Evolutionary conservation across 192 early-diverging fungal species (phyloP).

Genomic region (Phlyctochytrium bullatum): DNA sequence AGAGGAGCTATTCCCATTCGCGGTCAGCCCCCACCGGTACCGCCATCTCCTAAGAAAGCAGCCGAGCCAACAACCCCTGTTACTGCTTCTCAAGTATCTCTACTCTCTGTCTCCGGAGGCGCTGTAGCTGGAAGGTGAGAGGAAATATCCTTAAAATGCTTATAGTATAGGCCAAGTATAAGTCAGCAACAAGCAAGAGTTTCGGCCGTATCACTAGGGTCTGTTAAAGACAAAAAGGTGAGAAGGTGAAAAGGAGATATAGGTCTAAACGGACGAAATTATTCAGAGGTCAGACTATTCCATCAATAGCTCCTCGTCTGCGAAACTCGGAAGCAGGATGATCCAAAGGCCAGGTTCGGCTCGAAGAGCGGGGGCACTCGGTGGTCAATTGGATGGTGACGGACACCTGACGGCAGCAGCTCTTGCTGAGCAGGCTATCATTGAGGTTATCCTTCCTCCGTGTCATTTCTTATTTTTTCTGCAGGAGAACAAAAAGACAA

Average conservation of each 20-base stretch:
- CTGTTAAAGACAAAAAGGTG: slow-evolving; percentile 3
- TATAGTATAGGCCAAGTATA: not conserved
- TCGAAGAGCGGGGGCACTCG: not conserved
- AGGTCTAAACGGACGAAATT: no score
- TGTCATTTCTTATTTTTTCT: not conserved
- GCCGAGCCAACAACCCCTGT: not conserved
- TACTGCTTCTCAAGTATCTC: not conserved
- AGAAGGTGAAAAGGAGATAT: no score
- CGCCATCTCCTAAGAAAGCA: slow-evolving; percentile 7
- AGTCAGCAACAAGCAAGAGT: not conserved
- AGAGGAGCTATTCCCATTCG: slow-evolving; percentile 43
- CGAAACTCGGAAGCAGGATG: not conserved
- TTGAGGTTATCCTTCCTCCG: slow-evolving; percentile 27
- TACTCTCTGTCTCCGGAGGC: not conserved
- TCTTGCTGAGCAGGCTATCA: slow-evolving; percentile 37
- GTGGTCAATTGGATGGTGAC: not conserved
- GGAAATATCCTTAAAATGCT: not conserved
- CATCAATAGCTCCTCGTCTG: slow-evolving; percentile 5
- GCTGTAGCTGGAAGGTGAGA: not conserved
- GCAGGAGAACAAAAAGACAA: slow-evolving; percentile 25
- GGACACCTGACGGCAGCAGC: slow-evolving; percentile 16
- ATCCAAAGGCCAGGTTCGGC: not conserved
- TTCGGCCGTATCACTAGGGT: not conserved
- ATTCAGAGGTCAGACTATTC: not conserved
- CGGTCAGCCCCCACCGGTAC: slow-evolving; percentile 9